Evolutionary conservation across 352 stramenopile genomes (phyloP).

Genomic region (Phytophthora aleatoria): DNA sequence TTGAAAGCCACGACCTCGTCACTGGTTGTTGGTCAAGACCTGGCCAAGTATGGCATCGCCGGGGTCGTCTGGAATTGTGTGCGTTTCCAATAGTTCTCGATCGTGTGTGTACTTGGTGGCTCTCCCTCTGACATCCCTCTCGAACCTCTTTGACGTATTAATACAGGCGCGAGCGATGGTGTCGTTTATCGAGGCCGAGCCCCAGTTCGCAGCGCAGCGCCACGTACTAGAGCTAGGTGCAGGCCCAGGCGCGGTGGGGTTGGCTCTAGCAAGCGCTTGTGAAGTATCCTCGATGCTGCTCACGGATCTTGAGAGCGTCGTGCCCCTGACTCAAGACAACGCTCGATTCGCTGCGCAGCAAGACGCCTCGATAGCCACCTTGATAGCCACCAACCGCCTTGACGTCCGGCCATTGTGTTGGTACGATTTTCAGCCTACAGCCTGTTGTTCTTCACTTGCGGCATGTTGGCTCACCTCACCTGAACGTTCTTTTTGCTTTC

Average conservation of each 20-base stretch:
- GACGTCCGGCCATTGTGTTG: constrained; percentile 40
- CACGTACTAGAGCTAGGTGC: constrained; percentile 63
- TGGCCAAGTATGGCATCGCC: constrained; percentile 54
- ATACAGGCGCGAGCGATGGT: constrained; percentile 53
- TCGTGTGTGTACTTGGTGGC: constrained; percentile 4
- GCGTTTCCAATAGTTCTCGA: constrained; percentile 14
- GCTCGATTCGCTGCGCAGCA: constrained; percentile 23
- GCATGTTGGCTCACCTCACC: not conserved
- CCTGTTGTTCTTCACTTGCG: not conserved
- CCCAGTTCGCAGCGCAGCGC: constrained; percentile 30
- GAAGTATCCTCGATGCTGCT: constrained; percentile 46
- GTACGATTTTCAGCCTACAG: constrained; percentile 20
- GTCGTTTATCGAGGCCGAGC: constrained; percentile 41
- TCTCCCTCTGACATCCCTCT: constrained; percentile 10
- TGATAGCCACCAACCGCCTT: constrained; percentile 28
- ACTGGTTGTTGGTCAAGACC: constrained; percentile 50
- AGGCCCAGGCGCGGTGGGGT: constrained; percentile 56
- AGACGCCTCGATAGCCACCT: constrained; percentile 34
- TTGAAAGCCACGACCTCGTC: constrained; percentile 4
- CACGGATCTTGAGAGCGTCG: constrained; percentile 56
- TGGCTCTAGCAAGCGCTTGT: constrained; percentile 38
- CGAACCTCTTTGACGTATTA: constrained; percentile 1
- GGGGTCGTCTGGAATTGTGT: constrained; percentile 84
- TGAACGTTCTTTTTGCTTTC: not conserved
- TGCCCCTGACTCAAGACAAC: constrained; percentile 51